These are phyloP conservation scores for Colletotrichum musicola DNA, from an alignment of 2,329 filamentous ascomycete genomes.

Conservation along the genomic window DNA sequence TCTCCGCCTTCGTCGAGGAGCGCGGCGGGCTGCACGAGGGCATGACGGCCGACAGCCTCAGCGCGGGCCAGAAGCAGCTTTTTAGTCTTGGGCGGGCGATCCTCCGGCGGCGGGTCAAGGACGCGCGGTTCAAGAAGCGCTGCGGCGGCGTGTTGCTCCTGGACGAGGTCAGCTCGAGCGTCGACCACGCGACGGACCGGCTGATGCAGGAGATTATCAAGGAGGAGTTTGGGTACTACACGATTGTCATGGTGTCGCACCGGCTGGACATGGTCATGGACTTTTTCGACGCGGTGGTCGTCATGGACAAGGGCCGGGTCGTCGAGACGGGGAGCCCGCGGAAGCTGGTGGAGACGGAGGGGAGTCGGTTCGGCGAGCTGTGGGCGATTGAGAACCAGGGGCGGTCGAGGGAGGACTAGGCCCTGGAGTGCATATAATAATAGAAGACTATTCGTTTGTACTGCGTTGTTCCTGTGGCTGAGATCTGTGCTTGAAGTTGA, in stretches of 20 bases:
- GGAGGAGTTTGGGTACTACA: conserved; percentile 58
- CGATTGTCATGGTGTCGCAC: conserved; percentile 65
- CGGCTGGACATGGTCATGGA: conserved; percentile 64
- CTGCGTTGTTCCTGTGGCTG: neutral
- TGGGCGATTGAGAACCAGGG: conserved; percentile 45
- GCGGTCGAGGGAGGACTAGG: neutral
- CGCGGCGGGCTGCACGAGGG: conserved; percentile 44
- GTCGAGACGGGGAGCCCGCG: conserved; percentile 47
- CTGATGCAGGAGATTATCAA: conserved; percentile 56
- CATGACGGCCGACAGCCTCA: conserved; percentile 60
- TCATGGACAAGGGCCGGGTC: conserved; percentile 62
- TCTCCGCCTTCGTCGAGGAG: conserved; percentile 45
- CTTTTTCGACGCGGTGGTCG: conserved; percentile 61
- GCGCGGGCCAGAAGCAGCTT: conserved; percentile 69
- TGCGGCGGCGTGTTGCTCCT: conserved; percentile 52
- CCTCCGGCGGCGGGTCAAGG: conserved; percentile 55
- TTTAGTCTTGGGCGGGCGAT: conserved; percentile 71
- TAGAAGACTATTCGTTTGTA: neutral
- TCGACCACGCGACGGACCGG: conserved; percentile 57
- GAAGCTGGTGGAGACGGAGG: conserved; percentile 39
- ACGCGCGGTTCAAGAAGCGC: conserved; percentile 21
- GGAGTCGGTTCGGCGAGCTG: conserved; percentile 48
- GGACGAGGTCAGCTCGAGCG: conserved; percentile 58
- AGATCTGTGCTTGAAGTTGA: neutral
- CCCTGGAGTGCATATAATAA: neutral